Evolutionary conservation across 208 protist species (phyloP).

Genomic region (Trypanosoma melophagium): DNA sequence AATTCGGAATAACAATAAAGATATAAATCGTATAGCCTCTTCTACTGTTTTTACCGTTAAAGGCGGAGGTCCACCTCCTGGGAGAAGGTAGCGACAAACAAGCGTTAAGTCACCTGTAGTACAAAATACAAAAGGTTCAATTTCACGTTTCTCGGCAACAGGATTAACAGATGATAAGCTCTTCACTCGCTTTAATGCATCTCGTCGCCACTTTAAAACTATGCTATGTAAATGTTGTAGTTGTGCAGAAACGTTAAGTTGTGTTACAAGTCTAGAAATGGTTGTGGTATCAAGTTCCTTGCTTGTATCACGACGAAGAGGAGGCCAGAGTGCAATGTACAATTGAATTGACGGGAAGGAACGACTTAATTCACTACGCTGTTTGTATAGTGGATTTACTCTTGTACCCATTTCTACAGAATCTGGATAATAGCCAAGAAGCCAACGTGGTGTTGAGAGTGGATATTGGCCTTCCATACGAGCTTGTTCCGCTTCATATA

Average conservation of each 20-base stretch:
- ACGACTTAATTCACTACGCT: background rate
- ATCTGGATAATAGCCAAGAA: conserved; percentile 57
- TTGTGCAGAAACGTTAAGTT: conserved; percentile 55
- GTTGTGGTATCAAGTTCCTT: conserved; percentile 31
- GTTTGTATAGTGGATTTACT: background rate
- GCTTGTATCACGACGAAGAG: conserved; percentile 48
- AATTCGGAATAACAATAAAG: conserved; percentile 57
- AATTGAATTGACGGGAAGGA: conserved; percentile 58
- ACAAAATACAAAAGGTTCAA: conserved; percentile 76
- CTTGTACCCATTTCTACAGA: background rate
- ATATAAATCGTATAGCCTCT: conserved; percentile 81
- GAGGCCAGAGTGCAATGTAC: conserved; percentile 81
- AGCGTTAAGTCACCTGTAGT: conserved; percentile 73
- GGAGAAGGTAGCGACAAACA: conserved; percentile 68
- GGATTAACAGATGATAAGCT: conserved; percentile 58
- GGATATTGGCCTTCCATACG: conserved; percentile 75
- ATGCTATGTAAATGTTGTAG: conserved; percentile 64
- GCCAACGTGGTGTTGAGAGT: conserved; percentile 68
- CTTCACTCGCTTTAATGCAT: conserved; percentile 39
- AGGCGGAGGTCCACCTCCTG: conserved; percentile 60
- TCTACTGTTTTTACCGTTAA: conserved; percentile 45
- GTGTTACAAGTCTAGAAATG: conserved; percentile 35
- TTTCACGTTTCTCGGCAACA: conserved; percentile 45
- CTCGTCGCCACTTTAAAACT: conserved; percentile 56
- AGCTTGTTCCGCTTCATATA: conserved; percentile 65